phyloP scores from a whole-genome alignment of 495 filamentous ascomycete genomes.

The Penicillium pulvis region DNA sequence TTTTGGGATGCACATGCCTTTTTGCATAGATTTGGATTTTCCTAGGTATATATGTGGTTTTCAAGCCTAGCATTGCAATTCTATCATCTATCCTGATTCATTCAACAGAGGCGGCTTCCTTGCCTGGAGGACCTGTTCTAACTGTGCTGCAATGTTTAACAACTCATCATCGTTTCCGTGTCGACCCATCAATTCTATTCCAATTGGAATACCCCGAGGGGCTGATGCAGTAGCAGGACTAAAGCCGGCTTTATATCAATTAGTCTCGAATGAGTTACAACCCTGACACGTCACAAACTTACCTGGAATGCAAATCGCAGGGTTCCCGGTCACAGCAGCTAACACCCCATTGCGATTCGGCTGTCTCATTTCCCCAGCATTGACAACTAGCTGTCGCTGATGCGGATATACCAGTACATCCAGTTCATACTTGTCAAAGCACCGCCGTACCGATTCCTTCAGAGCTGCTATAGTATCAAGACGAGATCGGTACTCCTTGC shows the following conservation, averaged over 20 bases:
- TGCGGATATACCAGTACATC: slow-evolving; percentile 67
- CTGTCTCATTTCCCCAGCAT: slow-evolving; percentile 56
- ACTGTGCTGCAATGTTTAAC: slow-evolving; percentile 49
- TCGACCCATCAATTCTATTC: slow-evolving; percentile 63
- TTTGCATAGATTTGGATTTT: background rate
- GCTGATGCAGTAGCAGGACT: slow-evolving; percentile 48
- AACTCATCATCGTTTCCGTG: slow-evolving; percentile 55
- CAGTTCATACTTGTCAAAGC: slow-evolving; percentile 49
- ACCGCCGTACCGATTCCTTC: slow-evolving; percentile 44
- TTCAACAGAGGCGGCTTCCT: slow-evolving; percentile 46
- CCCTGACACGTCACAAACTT: slow-evolving; percentile 1
- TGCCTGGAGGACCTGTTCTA: slow-evolving; percentile 43
- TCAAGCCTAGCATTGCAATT: background rate
- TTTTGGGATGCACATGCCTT: background rate
- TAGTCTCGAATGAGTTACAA: background rate
- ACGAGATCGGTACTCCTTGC: slow-evolving; percentile 44
- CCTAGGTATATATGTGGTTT: background rate
- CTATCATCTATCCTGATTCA: background rate
- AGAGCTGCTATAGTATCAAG: slow-evolving; percentile 49
- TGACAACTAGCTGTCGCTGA: slow-evolving; percentile 63
- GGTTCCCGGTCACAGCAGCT: slow-evolving; percentile 63
- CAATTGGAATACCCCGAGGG: slow-evolving; percentile 59
- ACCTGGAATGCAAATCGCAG: slow-evolving; percentile 62
- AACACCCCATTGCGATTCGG: slow-evolving; percentile 64
- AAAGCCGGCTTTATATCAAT: slow-evolving; percentile 38